Evolutionary conservation across 179 eudicot genomes (phyloP).

Genomic region (Amaranthus tricolor): DNA sequence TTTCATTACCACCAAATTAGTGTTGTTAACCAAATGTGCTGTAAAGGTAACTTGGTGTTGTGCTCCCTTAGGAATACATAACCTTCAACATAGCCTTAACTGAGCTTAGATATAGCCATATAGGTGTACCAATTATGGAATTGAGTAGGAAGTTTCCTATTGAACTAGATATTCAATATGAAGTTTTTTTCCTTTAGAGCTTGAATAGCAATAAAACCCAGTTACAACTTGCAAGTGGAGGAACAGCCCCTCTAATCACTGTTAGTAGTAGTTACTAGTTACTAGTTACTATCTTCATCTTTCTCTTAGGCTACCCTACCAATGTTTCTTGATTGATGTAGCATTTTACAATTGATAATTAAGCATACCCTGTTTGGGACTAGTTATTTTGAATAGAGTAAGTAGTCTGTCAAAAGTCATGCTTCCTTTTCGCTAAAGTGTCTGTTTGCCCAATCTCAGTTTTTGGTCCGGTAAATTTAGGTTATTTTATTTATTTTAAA

Average conservation of each 20-base stretch:
- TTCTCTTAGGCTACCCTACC: background rate
- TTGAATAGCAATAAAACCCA: background rate
- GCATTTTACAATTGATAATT: conserved; percentile 3
- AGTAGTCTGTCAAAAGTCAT: too few relatives aligned
- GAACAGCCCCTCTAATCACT: background rate
- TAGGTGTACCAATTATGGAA: background rate
- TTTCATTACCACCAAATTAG: too few relatives aligned
- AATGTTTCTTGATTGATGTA: conserved; percentile 8
- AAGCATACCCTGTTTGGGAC: background rate
- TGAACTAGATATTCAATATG: background rate
- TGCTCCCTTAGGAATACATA: background rate
- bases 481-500: too few relatives aligned
- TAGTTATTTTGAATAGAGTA: background rate
- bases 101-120: background rate
- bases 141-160: background rate
- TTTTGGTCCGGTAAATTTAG: too few relatives aligned
- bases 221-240: background rate
- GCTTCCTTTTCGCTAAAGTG: too few relatives aligned
- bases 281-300: background rate
- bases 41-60: background rate
- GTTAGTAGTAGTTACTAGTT: conserved; percentile 2
- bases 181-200: background rate
- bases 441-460: too few relatives aligned
- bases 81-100: too few relatives aligned
- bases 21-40: background rate